Base-by-base conservation (phyloP, 768 basidiomycete genomes). In the Asterophora parasitica region DNA sequence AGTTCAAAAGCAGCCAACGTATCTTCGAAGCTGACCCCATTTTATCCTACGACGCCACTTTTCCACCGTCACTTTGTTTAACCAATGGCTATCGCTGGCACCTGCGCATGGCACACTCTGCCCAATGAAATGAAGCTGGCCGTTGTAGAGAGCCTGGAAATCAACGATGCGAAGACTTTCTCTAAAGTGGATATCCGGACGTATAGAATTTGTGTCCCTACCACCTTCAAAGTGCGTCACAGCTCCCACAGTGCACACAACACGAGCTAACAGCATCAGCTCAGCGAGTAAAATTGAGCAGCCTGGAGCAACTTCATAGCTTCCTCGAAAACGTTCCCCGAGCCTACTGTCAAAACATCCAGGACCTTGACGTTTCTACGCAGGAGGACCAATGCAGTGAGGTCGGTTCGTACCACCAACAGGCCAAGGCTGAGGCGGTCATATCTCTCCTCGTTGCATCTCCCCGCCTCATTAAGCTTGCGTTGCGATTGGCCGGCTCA, bases 111-210 rank as follows among this genome's bases (percentile, higher is more conserved):
- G 85, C 58, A 71, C 51, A 42, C 62, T 17, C 81, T 88, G 53
- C 86, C 86, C 37, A 68, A 69, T 0, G 86, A 88, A 54, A 79
- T 88, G 62, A 80, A 79, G 65, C 71, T 83, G 55, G 67, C 75
- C 20, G 56, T 88, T 61, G 64, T 83, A 38, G 75, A 70, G 36
- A 60, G 64, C 49, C 74, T 86, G 52, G 71, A 71, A 38, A 54
- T 60, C 16, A 48, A 58, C 51, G 77, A 78, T 48, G 62, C 78
- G 28, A 64, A 69, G 17, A 59, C 73, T 0, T 70, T 86, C 51
- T 69, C 85, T 13, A 56, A 60, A 12, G 76, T 79, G 2, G 72
- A 77, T 63, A 65, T 69, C 23, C 56, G 69, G 27, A 75, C 77
- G 17, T 83, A 84, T 58, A 57, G 65, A 7, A 69, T 77, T 11